Evolutionary conservation across 164 flowering plant genomes (phyloP), one percentile per base, ranked within the genome.

Genomic region (Annona squamosa): DNA sequence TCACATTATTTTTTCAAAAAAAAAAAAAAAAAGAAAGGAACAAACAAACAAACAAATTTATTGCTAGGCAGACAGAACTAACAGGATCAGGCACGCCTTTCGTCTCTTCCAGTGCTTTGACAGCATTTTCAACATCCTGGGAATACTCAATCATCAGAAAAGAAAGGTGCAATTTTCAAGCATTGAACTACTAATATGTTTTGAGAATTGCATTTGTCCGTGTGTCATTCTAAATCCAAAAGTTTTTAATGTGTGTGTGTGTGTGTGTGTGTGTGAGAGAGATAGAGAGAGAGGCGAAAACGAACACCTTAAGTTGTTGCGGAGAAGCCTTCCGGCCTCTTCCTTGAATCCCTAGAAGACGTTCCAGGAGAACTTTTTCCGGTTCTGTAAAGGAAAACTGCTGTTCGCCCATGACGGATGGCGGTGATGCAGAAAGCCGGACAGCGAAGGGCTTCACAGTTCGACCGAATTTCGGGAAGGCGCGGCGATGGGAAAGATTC

Each of bases 301-400:
- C 12, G 44, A 44, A 45, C 73, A 90, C 98, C 76, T 81, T 79
- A 82, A 94, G 93, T 76, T 94, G 97, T 70, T 77, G 81, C n/a
- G 89, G 84, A 75, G 98, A 85, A 77, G 93, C 92, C 26, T 90
- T 82, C 74, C 90, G 88, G 62, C 98, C 98, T 42, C 97, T 89
- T 71, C 97, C 98, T 83, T 94, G 97, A n/a, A 92, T 85, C 0
- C 98, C 97, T 12, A 94, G 76, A 12, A 94, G 84, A 10, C 91
- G 91, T 42, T 89, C 88, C 37, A 94, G 72, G 3, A 94, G 87
- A 5, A 63, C 73, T 65, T 75, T 84, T 73, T 94, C 97, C 3
- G 85, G 84, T 64, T 90, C 85, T 1, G 86, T 84, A 66, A 92
- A 87, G 0, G 84, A 72, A 17, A 52, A 3, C 65, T 73, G 70